These are phyloP conservation scores for Dichotomopilus funicola DNA, from an alignment of 2,329 filamentous ascomycete genomes.

Conservation along the genomic window DNA sequence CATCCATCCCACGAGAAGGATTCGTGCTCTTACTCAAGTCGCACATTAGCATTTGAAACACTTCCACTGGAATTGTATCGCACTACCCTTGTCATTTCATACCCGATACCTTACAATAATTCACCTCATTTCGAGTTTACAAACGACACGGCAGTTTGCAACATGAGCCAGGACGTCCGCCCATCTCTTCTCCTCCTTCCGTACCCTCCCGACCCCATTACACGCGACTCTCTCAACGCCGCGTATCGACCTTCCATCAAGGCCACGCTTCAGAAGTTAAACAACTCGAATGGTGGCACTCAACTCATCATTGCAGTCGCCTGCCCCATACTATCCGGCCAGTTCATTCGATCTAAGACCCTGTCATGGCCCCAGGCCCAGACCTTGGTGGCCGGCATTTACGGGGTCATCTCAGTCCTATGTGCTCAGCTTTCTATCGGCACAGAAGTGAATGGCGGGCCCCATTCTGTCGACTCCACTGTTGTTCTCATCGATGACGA, in stretches of 20 bases:
- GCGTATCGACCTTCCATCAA: conserved; percentile 56
- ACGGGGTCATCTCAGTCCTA: conserved; percentile 69
- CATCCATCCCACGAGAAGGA: too few relatives aligned
- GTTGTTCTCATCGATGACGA: conserved; percentile 66
- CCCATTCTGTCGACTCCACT: conserved; percentile 68
- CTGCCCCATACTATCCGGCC: conserved; percentile 53
- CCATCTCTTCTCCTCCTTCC: conserved; percentile 58
- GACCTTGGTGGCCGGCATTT: conserved; percentile 66
- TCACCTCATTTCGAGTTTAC: neutral
- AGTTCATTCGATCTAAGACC: conserved; percentile 42
- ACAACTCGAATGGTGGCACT: conserved; percentile 30
- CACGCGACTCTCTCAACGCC: conserved; percentile 44
- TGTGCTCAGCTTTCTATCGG: conserved; percentile 56
- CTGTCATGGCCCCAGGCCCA: conserved; percentile 64
- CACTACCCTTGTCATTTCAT: neutral
- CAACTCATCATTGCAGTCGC: conserved; percentile 52
- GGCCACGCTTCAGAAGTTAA: conserved; percentile 45
- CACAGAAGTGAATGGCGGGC: conserved; percentile 52
- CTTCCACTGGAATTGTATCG: too few relatives aligned
- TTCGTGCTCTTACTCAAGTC: too few relatives aligned
- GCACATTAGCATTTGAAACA: too few relatives aligned
- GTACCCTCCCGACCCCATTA: conserved; percentile 51
- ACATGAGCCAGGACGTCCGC: conserved; percentile 24
- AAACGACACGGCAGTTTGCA: neutral
- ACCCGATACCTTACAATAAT: neutral